These are phyloP conservation scores for Mallotus repandus DNA, from an alignment of 441 rosid species.

Conservation along the genomic window DNA sequence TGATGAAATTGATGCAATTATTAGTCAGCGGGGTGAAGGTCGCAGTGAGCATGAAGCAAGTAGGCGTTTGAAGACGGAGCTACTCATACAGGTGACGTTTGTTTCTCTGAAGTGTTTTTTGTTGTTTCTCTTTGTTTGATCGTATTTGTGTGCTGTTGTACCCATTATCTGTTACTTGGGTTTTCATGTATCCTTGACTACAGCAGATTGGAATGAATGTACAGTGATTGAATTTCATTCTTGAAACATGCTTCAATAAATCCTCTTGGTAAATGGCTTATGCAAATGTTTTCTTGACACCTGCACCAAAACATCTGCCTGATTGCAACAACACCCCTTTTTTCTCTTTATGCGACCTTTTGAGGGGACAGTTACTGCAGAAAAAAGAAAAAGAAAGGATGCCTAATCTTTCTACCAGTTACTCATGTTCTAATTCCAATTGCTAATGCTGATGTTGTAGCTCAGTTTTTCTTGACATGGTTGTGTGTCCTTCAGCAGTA, in stretches of 20 bases:
- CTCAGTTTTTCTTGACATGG: not conserved
- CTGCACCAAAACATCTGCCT: not conserved
- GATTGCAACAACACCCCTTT: not conserved
- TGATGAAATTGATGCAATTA: conserved; percentile 95
- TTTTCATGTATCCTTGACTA: not conserved
- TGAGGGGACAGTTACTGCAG: not conserved
- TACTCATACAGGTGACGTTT: conserved; percentile 80
- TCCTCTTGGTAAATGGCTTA: not conserved
- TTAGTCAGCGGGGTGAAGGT: conserved; percentile 94
- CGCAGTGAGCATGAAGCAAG: conserved; percentile 98
- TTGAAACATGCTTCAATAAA: not conserved
- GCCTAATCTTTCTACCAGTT: not conserved
- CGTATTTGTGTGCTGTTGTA: not conserved
- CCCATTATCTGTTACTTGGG: not conserved
- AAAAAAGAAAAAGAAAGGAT: not conserved
- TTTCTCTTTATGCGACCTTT: not conserved
- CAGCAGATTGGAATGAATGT: not conserved
- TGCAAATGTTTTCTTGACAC: not conserved
- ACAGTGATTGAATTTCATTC: not conserved
- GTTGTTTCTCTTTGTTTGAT: not conserved
- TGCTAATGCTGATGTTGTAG: not conserved
- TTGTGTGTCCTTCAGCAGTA: not conserved
- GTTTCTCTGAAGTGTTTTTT: conserved; percentile 8
- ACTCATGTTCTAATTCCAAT: not conserved
- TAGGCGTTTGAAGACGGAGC: conserved; percentile 94